phyloP scores from a whole-genome alignment of 768 basidiomycete genomes.

The Amanita muscaria region DNA sequence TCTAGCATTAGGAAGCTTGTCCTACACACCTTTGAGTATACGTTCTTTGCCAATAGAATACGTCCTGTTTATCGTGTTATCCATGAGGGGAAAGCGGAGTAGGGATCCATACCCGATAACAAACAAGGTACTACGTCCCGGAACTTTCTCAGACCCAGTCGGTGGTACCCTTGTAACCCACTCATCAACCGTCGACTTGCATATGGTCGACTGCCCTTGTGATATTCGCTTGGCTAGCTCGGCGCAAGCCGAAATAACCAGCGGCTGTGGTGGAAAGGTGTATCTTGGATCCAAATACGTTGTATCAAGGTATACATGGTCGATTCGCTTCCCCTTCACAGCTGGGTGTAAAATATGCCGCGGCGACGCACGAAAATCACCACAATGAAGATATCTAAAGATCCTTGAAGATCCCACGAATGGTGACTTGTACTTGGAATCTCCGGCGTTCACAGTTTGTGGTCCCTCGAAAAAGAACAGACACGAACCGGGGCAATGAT shows the following conservation, averaged over 20 bases:
- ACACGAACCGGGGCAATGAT: slow-evolving; percentile 95
- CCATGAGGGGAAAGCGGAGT: not conserved
- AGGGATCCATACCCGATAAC: slow-evolving; percentile 55
- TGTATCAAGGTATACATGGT: slow-evolving; percentile 90
- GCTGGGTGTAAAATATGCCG: slow-evolving; percentile 79
- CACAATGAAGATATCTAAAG: slow-evolving; percentile 93
- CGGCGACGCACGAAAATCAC: slow-evolving; percentile 88
- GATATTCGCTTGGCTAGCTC: slow-evolving; percentile 61
- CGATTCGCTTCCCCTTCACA: slow-evolving; percentile 71
- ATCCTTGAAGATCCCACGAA: slow-evolving; percentile 58
- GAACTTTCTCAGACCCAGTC: slow-evolving; percentile 12
- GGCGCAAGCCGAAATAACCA: slow-evolving; percentile 89
- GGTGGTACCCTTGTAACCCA: slow-evolving; percentile 39
- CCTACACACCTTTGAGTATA: slow-evolving; percentile 75
- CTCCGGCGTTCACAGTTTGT: slow-evolving; percentile 85
- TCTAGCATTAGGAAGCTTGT: not conserved
- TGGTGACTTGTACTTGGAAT: slow-evolving; percentile 64
- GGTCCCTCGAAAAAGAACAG: slow-evolving; percentile 90
- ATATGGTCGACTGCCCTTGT: slow-evolving; percentile 26
- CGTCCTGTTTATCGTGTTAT: slow-evolving; percentile 41
- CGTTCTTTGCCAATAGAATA: slow-evolving; percentile 98
- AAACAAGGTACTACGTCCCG: slow-evolving; percentile 34
- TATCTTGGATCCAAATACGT: slow-evolving; percentile 95
- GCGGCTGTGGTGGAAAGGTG: slow-evolving; percentile 91
- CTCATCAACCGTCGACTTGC: slow-evolving; percentile 34